A percentile compares a stretch with the other conserved stretches of the same genome.
These are phyloP conservation scores for Penicillium robsamsonii DNA, from an alignment of 495 filamentous ascomycete genomes.

Conservation along the genomic window DNA sequence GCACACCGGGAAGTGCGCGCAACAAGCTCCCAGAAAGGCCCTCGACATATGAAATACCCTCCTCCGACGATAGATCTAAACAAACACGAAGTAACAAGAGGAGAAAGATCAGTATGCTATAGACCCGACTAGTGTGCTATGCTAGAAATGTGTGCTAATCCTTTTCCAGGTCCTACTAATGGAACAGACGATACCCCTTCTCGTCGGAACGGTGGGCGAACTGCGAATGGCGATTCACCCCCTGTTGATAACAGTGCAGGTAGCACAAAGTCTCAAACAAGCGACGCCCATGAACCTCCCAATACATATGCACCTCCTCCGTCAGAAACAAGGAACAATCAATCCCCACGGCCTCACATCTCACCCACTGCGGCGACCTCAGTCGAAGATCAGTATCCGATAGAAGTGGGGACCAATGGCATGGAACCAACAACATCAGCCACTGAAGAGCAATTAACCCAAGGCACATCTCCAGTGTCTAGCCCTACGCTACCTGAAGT, in stretches of 20 bases:
- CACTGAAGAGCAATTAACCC: not conserved
- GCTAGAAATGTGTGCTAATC: conserved; percentile 6
- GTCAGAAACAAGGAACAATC: not conserved
- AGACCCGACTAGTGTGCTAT: not conserved
- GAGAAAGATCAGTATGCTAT: conserved; percentile 24
- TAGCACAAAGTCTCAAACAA: conserved; percentile 2
- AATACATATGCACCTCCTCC: not conserved
- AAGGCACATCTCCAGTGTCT: not conserved
- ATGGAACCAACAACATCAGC: not conserved
- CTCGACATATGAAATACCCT: conserved; percentile 30
- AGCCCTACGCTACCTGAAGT: not conserved
- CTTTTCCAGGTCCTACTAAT: conserved; percentile 18
- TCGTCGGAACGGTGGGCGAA: conserved; percentile 4
- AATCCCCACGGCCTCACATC: not conserved
- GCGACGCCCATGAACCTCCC: not conserved
- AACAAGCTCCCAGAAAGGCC: conserved; percentile 25
- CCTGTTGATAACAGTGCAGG: conserved; percentile 11
- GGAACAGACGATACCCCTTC: not conserved
- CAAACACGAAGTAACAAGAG: conserved; percentile 24
- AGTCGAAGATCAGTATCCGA: not conserved
- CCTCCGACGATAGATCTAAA: conserved; percentile 17
- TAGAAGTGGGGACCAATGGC: not conserved
- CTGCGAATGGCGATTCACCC: not conserved
- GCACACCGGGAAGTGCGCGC: conserved; percentile 27
- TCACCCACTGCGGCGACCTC: not conserved